phyloP scores from a whole-genome alignment of 1,284 basidiomycete species.

The Ceratobasidium sp. region DNA sequence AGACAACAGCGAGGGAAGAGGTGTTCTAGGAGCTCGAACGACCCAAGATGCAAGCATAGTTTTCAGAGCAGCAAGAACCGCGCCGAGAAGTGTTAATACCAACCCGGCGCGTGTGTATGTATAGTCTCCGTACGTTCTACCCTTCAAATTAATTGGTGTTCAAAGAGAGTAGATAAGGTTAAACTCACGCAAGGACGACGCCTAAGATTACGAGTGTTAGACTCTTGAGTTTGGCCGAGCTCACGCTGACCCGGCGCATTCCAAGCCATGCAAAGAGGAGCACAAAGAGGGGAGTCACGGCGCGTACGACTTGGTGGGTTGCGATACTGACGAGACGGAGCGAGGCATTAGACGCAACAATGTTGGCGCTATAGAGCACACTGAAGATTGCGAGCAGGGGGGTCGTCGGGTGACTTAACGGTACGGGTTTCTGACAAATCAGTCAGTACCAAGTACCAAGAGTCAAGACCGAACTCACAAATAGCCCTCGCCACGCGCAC shows the following conservation, averaged over 20 bases:
- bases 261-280: conserved; percentile 74
- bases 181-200: conserved; percentile 89
- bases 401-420: conserved; percentile 69
- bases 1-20: background rate
- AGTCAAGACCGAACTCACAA: conserved; percentile 58
- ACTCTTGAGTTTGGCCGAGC: conserved; percentile 73
- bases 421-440: conserved; percentile 62
- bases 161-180: conserved; percentile 12
- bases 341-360: conserved; percentile 91
- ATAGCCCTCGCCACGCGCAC: conserved; percentile 71
- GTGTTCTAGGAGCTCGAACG: conserved; percentile 67
- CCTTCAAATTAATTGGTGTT: conserved; percentile 35
- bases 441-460: background rate
- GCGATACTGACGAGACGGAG: conserved; percentile 91
- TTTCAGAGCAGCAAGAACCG: conserved; percentile 89
- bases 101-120: conserved; percentile 87
- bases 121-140: conserved; percentile 91
- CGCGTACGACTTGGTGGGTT: conserved; percentile 96
- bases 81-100: conserved; percentile 86
- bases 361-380: conserved; percentile 90
- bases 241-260: conserved; percentile 57
- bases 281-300: conserved; percentile 91
- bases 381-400: conserved; percentile 82
- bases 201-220: conserved; percentile 91
- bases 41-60: conserved; percentile 83